Conservation (phyloP, 164 flowering plant species). For the Protea cynaroides region DNA sequence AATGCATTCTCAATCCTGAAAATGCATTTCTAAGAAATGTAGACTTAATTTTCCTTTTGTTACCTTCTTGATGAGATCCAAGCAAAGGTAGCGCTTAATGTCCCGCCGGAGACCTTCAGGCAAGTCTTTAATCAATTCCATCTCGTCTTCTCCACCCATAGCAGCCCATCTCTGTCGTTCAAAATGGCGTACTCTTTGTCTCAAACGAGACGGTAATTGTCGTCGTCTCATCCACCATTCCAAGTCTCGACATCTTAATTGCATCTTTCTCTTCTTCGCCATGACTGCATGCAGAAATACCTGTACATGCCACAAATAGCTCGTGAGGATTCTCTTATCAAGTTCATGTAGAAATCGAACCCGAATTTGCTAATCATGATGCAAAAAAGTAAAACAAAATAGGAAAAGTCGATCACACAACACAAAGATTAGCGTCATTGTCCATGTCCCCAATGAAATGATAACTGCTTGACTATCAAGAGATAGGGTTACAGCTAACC, state of each 20-base stretch:
- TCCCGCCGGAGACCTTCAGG: slow-evolving; percentile 91
- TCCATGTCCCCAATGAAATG: too few relatives aligned
- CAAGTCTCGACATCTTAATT: slow-evolving; percentile 75
- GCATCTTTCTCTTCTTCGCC: slow-evolving; percentile 90
- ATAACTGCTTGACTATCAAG: too few relatives aligned
- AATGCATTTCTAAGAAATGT: too few relatives aligned
- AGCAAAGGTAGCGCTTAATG: slow-evolving; percentile 84
- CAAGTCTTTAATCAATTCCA: slow-evolving; percentile 79
- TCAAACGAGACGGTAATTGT: slow-evolving; percentile 68
- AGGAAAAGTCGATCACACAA: too few relatives aligned
- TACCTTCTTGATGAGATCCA: slow-evolving; percentile 85
- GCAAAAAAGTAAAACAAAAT: too few relatives aligned
- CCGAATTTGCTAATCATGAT: too few relatives aligned
- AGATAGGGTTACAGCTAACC: too few relatives aligned
- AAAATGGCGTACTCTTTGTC: slow-evolving; percentile 79
- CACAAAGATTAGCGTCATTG: too few relatives aligned
- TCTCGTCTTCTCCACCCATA: slow-evolving; percentile 90
- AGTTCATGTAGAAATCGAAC: too few relatives aligned
- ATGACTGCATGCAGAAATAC: slow-evolving; percentile 84
- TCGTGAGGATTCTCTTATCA: too few relatives aligned
- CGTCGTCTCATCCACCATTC: slow-evolving; percentile 99
- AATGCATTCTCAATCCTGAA: too few relatives aligned
- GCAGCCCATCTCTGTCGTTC: slow-evolving; percentile 80
- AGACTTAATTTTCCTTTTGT: not conserved
- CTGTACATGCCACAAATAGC: too few relatives aligned